Conservation (phyloP, 495 filamentous ascomycete genomes). For the Annulohypoxylon moriforme region DNA sequence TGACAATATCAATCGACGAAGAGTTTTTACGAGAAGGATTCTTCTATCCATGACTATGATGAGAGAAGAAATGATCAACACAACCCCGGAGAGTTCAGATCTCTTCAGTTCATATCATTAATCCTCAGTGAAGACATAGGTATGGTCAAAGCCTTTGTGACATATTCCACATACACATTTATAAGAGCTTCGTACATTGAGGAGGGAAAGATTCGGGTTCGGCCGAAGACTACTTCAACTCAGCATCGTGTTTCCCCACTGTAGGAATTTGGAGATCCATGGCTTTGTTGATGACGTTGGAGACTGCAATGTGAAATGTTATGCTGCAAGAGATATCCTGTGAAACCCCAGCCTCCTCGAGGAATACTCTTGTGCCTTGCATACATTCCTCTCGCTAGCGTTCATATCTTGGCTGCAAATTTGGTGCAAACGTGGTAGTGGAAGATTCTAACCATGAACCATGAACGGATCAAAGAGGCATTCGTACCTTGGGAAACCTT, state of each 20-base stretch:
- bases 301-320: constrained; percentile 18
- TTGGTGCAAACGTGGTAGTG: not conserved
- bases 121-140: not conserved
- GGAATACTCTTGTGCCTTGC: constrained; percentile 31
- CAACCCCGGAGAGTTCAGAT: not conserved
- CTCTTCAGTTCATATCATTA: not conserved
- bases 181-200: constrained; percentile 8
- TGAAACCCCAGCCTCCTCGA: constrained; percentile 33
- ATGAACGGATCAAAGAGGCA: not conserved
- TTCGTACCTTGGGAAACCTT: not conserved
- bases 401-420: not conserved
- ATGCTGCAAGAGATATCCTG: constrained; percentile 20
- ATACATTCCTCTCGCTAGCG: constrained; percentile 25
- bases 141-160: not conserved
- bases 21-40: constrained; percentile 29
- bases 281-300: constrained; percentile 27
- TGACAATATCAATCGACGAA: not conserved
- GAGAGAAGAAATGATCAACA: not conserved
- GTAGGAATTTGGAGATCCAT: constrained; percentile 25
- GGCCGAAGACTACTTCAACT: constrained; percentile 3
- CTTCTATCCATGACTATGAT: not conserved
- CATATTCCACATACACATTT: not conserved
- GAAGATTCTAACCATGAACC: constrained; percentile 16
- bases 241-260: constrained; percentile 28
- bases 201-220: constrained; percentile 1